phyloP scores from a whole-genome alignment of 1,284 basidiomycete genomes.

The Xerocomus nothofagi region DNA sequence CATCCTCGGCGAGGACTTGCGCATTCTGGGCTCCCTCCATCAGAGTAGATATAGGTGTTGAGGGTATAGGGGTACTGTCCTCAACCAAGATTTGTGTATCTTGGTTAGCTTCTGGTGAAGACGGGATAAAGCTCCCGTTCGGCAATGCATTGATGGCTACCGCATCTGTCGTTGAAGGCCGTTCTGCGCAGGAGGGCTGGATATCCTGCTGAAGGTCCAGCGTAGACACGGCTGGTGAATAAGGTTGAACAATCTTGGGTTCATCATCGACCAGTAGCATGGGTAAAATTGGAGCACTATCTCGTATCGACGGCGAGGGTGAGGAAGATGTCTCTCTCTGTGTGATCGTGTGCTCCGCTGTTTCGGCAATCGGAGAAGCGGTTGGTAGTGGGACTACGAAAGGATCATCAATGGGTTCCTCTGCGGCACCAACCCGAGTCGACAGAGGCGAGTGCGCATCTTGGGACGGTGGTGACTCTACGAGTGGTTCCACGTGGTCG shows the following conservation, averaged over 20 bases:
- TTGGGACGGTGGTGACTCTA: background rate
- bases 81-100: background rate
- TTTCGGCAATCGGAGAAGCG: background rate
- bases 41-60: background rate
- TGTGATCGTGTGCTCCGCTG: background rate
- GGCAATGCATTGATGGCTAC: background rate
- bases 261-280: conserved; percentile 16
- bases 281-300: background rate
- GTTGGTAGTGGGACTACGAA: background rate
- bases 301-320: conserved; percentile 5
- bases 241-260: background rate
- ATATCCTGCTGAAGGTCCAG: conserved; percentile 15
- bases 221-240: conserved; percentile 22
- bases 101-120: background rate
- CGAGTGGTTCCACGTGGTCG: background rate
- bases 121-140: background rate
- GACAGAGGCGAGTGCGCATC: conserved; percentile 2
- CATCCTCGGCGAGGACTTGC: background rate
- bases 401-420: conserved; percentile 13
- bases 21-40: background rate
- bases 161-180: background rate
- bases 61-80: background rate
- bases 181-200: background rate
- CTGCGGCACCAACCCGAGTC: background rate
- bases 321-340: background rate